These are phyloP conservation scores for Xylaria sp. DNA, from an alignment of 2,329 filamentous ascomycete genomes.

Conservation along the genomic window DNA sequence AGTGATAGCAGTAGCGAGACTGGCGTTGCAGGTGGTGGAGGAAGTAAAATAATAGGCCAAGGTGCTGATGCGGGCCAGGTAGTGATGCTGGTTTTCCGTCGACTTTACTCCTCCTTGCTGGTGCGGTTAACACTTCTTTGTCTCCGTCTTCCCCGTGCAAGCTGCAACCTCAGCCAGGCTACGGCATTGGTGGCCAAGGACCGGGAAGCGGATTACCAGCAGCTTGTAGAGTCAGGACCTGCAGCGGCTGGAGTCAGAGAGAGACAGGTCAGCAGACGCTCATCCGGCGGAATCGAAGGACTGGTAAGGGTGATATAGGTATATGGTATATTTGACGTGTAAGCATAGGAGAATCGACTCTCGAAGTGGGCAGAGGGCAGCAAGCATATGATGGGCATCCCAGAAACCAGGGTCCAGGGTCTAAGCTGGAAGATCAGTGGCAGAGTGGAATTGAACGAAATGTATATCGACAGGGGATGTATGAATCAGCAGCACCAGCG, in stretches of 20 bases:
- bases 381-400: constrained; percentile 22
- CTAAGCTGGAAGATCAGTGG: constrained; percentile 21
- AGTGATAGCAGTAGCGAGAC: constrained; percentile 23
- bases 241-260: constrained; percentile 40
- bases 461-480: constrained; percentile 28
- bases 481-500: constrained; percentile 33
- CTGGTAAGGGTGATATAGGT: constrained; percentile 16
- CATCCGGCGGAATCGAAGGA: constrained; percentile 23
- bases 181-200: constrained; percentile 46
- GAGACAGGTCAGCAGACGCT: constrained; percentile 43
- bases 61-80: constrained; percentile 22
- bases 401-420: constrained; percentile 16
- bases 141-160: constrained; percentile 38
- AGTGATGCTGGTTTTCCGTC: constrained; percentile 20
- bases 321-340: constrained; percentile 8
- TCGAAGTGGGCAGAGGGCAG: constrained; percentile 16
- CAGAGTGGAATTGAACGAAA: constrained; percentile 23
- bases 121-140: constrained; percentile 13
- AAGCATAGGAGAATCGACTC: constrained; percentile 13
- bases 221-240: constrained; percentile 39
- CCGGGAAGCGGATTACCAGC: constrained; percentile 39
- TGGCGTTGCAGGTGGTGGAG: constrained; percentile 36
- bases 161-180: constrained; percentile 46
- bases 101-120: constrained; percentile 15
- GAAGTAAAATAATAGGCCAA: constrained; percentile 31